phyloP scores from a whole-genome alignment of 2,329 filamentous ascomycete species.

The Gaeumannomyces tritici region DNA sequence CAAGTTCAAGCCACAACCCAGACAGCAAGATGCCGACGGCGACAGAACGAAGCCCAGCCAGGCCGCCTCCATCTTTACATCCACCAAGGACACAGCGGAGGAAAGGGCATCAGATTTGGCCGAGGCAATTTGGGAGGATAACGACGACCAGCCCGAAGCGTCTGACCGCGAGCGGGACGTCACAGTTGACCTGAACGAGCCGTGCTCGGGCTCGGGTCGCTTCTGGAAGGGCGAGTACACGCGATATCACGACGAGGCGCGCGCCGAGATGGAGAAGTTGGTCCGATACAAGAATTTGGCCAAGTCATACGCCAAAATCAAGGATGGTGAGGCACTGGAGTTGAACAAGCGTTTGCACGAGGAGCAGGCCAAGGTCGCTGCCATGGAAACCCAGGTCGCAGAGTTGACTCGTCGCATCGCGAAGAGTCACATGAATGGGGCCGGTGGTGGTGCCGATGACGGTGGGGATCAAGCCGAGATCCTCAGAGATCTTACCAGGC shows the following conservation, averaged over 20 bases:
- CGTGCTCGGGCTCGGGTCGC: constrained; percentile 63
- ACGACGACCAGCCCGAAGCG: constrained; percentile 19
- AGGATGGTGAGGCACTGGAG: constrained; percentile 61
- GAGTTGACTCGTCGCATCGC: constrained; percentile 50
- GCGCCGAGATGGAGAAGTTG: constrained; percentile 65
- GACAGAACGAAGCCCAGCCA: not conserved
- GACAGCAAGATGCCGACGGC: not conserved
- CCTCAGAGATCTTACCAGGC: constrained; percentile 43
- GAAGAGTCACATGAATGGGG: constrained; percentile 23
- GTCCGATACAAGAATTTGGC: constrained; percentile 72
- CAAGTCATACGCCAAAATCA: constrained; percentile 69
- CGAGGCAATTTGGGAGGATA: constrained; percentile 28
- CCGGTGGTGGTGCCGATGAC: not conserved
- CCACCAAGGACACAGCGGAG: constrained; percentile 5
- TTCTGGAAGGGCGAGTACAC: constrained; percentile 77
- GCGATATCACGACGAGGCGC: constrained; percentile 62
- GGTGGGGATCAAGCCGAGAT: constrained; percentile 37
- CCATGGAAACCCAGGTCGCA: constrained; percentile 53
- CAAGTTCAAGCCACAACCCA: constrained; percentile 13
- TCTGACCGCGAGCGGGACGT: constrained; percentile 37
- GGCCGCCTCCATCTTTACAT: not conserved
- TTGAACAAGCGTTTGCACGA: constrained; percentile 56
- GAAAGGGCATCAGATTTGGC: not conserved
- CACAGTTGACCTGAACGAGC: constrained; percentile 63
- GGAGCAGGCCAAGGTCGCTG: constrained; percentile 54